phyloP scores from a whole-genome alignment of 1,139 yeast genomes.

The Geotrichum cucujoidarum region DNA sequence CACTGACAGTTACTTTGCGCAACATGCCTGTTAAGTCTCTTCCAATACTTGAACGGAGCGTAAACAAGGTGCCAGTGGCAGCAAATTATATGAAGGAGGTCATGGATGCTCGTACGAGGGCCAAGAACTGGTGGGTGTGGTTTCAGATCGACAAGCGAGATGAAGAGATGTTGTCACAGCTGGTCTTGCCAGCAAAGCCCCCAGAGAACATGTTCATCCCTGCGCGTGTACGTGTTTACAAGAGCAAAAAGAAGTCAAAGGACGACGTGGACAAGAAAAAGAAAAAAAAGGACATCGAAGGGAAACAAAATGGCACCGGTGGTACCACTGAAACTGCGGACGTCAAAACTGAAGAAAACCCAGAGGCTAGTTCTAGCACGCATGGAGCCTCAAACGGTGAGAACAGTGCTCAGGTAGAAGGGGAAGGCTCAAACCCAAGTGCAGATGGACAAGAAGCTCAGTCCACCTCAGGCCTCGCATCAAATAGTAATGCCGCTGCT shows the following conservation, averaged over 20 bases:
- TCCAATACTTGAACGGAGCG: conserved; percentile 67
- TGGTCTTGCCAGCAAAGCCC: conserved; percentile 30
- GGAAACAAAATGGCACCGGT: not conserved
- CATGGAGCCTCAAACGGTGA: too few relatives aligned
- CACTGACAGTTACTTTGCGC: conserved; percentile 60
- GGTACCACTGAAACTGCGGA: not conserved
- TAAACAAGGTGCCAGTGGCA: conserved; percentile 53
- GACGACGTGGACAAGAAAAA: conserved; percentile 8
- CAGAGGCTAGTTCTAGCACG: too few relatives aligned
- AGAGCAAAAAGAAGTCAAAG: conserved; percentile 22
- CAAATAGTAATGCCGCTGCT: too few relatives aligned
- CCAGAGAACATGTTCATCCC: conserved; percentile 31
- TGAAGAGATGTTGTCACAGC: conserved; percentile 45
- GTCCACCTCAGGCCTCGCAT: too few relatives aligned
- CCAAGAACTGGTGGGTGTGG: conserved; percentile 68
- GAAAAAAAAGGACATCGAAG: conserved; percentile 10
- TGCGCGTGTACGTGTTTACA: conserved; percentile 32
- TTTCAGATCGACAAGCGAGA: conserved; percentile 77
- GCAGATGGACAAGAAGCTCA: too few relatives aligned
- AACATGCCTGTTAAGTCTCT: conserved; percentile 62
- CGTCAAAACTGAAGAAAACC: not conserved
- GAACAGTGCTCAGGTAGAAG: too few relatives aligned
- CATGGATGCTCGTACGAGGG: conserved; percentile 55
- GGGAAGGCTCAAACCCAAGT: not conserved
- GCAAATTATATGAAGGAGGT: conserved; percentile 58